Evolutionary conservation across 345 rosid genomes (phyloP), one percentile per base, ranked within the genome.

Genomic region (Lagerstroemia speciosa): DNA sequence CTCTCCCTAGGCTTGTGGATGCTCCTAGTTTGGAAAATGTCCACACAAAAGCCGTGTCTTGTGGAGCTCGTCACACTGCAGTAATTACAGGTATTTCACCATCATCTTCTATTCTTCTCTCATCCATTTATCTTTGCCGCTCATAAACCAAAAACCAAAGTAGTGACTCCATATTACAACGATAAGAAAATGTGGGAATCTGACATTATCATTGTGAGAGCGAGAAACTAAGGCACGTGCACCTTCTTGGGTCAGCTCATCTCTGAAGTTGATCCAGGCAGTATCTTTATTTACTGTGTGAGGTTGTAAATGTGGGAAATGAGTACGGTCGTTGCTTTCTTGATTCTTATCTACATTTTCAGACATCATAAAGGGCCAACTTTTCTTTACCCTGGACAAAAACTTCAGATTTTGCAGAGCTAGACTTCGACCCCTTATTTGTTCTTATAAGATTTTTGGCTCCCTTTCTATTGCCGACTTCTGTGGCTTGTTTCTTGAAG

Each of bases 61-160:
- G 98, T 30, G 99, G 99, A 45, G 99, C 99, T 69, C 98, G 99
- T 50, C 97, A 95, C 83, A 85, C 82, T 16, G 92, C 98, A 29
- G 71, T 85, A 36, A 77, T 87, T 9, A 64, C 97, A 74, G 97
- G 98, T 92, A 78, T 69, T 72, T 24, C 14, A 37, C 63, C 36
- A 40, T 53, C 37, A 34, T 34, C 64, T 22, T 30, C 24, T 24
- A 30, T 8, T 67, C 5, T 58, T 61, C 67, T 30, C 29, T 22
- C 6, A 6, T 2, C 48, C 8, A n/a, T n/a, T n/a, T n/a, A n/a
- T 37, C 10, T 10, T 5, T 4, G 60, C 24, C 30, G 14, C 16
- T 41, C 46, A 9, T 14, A 41, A 41, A 14, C 14, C 2, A 41
- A 41, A 41, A 41, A 14, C 14, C 2, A 41, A 41, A 41, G 16